These are phyloP conservation scores for Myxozyma monticola DNA, from an alignment of 805 yeast genomes.

Conservation along the genomic window DNA sequence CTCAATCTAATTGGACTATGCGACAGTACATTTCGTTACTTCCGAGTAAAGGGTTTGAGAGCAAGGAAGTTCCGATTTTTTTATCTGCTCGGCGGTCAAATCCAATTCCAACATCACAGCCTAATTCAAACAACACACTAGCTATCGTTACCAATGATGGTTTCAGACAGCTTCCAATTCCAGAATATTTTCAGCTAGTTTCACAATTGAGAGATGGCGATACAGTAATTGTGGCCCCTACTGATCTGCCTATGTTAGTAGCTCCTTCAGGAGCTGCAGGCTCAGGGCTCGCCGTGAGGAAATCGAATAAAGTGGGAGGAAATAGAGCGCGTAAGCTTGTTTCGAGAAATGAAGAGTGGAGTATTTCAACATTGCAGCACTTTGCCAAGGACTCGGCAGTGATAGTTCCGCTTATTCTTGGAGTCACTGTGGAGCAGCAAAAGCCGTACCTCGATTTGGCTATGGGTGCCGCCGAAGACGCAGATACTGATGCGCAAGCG, in stretches of 20 bases:
- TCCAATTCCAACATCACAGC: conserved; percentile 37
- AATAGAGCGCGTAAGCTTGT: conserved; percentile 43
- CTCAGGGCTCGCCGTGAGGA: conserved; percentile 5
- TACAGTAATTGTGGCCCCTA: conserved; percentile 40
- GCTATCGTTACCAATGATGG: conserved; percentile 44
- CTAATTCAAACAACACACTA: conserved; percentile 39
- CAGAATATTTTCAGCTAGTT: conserved; percentile 31
- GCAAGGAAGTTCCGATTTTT: conserved; percentile 31
- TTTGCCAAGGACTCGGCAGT: conserved; percentile 24
- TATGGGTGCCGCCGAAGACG: conserved; percentile 20
- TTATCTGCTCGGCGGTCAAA: conserved; percentile 37
- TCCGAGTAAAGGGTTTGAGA: conserved; percentile 29
- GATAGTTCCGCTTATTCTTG: conserved; percentile 40
- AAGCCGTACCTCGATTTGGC: conserved; percentile 30
- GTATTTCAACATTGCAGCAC: conserved; percentile 28
- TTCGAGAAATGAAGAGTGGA: conserved; percentile 40
- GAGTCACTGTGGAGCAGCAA: conserved; percentile 33
- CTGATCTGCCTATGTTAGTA: conserved; percentile 29
- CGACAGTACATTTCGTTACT: conserved; percentile 33
- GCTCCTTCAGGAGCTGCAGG: conserved; percentile 12
- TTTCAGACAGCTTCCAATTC: conserved; percentile 34
- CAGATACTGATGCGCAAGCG: neutral
- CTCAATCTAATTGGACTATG: conserved; percentile 15
- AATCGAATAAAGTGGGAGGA: conserved; percentile 34
- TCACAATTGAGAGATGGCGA: conserved; percentile 32